Percentiles rank a stretch among this genome's conserved stretches.
phyloP scores from a whole-genome alignment of 495 filamentous ascomycete genomes.

The Hyaloscypha bicolor region DNA sequence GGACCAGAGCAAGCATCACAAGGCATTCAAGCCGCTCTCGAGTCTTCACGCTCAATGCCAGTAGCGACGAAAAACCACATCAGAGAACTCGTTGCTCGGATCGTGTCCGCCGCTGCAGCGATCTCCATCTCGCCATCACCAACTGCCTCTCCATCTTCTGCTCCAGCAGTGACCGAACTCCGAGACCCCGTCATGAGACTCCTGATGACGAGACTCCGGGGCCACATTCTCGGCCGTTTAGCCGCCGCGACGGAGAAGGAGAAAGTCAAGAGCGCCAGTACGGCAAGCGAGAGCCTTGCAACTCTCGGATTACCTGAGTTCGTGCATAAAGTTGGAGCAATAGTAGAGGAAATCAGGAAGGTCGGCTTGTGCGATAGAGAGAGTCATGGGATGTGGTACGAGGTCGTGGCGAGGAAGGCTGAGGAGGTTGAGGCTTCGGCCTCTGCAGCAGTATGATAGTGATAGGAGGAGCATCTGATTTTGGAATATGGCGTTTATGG shows the following conservation, averaged over 20 bases:
- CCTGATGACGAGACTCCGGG: conserved; percentile 71
- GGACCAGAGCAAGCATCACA: conserved; percentile 53
- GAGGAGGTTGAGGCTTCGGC: conserved; percentile 8
- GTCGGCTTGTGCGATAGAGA: conserved; percentile 79
- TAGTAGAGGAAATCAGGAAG: conserved; percentile 77
- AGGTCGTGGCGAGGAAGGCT: conserved; percentile 56
- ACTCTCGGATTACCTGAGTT: conserved; percentile 85
- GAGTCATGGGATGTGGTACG: conserved; percentile 81
- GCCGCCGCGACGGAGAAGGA: conserved; percentile 77
- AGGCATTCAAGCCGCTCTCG: conserved; percentile 75
- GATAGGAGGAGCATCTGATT: neutral
- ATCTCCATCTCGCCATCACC: conserved; percentile 38
- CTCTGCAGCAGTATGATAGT: conserved; percentile 7
- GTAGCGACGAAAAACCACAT: conserved; percentile 61
- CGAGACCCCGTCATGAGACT: conserved; percentile 81
- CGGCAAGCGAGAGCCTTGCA: conserved; percentile 80
- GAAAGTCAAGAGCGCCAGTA: conserved; percentile 76
- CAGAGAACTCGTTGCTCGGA: conserved; percentile 51
- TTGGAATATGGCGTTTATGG: neutral
- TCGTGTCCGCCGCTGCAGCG: conserved; percentile 44
- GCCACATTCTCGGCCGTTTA: conserved; percentile 76
- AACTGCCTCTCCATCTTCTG: conserved; percentile 41
- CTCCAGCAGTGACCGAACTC: conserved; percentile 42
- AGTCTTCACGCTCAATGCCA: conserved; percentile 81
- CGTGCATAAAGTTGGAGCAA: conserved; percentile 76